Base-by-base conservation (phyloP, 495 filamentous ascomycete genomes). In the Xylaria telfairii region DNA sequence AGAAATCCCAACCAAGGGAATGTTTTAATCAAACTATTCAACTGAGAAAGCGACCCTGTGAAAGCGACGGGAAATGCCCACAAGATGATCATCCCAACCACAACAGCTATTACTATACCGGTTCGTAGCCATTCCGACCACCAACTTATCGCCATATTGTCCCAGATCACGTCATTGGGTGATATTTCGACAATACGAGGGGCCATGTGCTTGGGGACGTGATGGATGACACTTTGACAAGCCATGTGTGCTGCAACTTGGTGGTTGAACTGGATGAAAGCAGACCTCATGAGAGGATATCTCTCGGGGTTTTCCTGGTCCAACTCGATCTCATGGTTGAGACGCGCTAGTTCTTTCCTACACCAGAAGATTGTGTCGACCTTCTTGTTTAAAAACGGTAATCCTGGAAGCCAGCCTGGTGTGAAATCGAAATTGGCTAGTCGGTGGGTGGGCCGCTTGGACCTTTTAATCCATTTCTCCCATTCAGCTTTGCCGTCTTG, bases 181-280 rank as follows among this genome's bases (percentile, higher is more conserved):
- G 93, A 93, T 59, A 99, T 95, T 77, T 98, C 96, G 21, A 98
- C 92, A 53, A 92, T 87, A 26, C 96, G 92, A 34, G 96, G 96
- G 4, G 93, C 90, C 96, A 99, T 99, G 65, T 95, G 91, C 75
- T 95, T 93, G 2, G 96, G 96, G 7, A 96, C 78, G 75, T 99
- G 96, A 75, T 98, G 95, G 53, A 90, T 94, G 71, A 97, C 89
- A 30, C 93, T 87, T 80, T 99, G 96, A 78, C 93, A 97, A 69
- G 95, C 95, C 96, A 99, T 98, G 75, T 99, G 96, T 2, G 96
- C 96, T 9, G 95, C 94, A 6, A 97, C 93, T 80, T 99, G 96
- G 75, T 97, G 92, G 74, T 98, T 97, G 86, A 99, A 99, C 78
- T 99, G 96, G 66, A 99, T 94, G 75, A 99, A 99, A 17, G 96